A percentile compares a stretch with the other conserved stretches of the same genome.
Evolutionary conservation across 75 land plant species (phyloP).

Genomic region (Adiantum capillusveneris): DNA sequence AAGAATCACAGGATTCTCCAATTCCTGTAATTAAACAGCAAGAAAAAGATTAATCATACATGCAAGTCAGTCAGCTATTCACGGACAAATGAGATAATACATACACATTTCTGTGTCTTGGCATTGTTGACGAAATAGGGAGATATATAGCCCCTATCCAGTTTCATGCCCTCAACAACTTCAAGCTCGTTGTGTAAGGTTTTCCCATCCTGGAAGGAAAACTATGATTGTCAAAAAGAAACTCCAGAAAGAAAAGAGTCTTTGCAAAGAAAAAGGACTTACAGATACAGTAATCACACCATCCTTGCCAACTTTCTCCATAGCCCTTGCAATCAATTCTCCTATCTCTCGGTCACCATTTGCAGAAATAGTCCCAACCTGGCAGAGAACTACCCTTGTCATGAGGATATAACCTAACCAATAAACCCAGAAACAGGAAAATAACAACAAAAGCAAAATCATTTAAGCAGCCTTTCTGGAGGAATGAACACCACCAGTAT

Average conservation of each 20-base stretch:
- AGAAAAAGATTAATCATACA: background rate
- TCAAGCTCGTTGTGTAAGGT: conserved; percentile 56
- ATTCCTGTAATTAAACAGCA: conserved; percentile 39
- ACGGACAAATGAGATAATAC: conserved; percentile 11
- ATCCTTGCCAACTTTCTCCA: conserved; percentile 94
- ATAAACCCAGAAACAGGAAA: too few species aligned
- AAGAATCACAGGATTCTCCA: conserved; percentile 80
- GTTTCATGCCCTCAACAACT: conserved; percentile 68
- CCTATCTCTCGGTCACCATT: conserved; percentile 83
- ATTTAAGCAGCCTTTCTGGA: too few species aligned
- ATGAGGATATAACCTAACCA: too few species aligned
- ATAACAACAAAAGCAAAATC: too few species aligned
- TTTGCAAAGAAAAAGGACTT: conserved; percentile 19
- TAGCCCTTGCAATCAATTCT: conserved; percentile 76
- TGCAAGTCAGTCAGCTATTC: background rate
- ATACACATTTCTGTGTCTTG: conserved; percentile 75
- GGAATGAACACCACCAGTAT: too few species aligned
- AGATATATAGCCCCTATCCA: conserved; percentile 61
- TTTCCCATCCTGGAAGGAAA: conserved; percentile 48
- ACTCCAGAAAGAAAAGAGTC: too few species aligned
- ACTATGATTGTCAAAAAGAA: too few species aligned
- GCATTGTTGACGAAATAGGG: conserved; percentile 56
- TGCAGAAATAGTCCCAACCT: conserved; percentile 65
- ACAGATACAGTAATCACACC: conserved; percentile 83
- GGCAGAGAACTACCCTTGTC: too few species aligned